Evolutionary conservation across 441 rosid genomes (phyloP).

Genomic region (Macaranga tanarius): DNA sequence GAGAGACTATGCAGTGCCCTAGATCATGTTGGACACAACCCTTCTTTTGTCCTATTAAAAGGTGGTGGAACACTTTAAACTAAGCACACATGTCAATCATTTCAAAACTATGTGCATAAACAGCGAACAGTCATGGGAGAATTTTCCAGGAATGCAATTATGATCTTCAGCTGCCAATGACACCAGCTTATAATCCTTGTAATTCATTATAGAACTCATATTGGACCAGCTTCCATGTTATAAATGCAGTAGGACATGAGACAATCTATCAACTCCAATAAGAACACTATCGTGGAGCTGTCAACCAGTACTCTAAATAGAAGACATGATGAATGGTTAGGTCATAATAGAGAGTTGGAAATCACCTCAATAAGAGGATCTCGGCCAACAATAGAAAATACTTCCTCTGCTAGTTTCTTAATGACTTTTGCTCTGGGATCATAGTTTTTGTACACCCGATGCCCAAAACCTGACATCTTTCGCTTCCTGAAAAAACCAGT

Average conservation of each 20-base stretch:
- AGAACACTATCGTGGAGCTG: not conserved
- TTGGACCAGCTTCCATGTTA: not conserved
- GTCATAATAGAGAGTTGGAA: slow-evolving; percentile 13
- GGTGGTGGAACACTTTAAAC: not conserved
- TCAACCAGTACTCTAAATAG: not conserved
- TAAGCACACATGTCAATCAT: not conserved
- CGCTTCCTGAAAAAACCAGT: slow-evolving; percentile 54
- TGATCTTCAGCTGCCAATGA: not conserved
- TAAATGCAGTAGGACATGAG: not conserved
- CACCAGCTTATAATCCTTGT: not conserved
- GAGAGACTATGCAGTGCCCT: not conserved
- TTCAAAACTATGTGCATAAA: too few species aligned
- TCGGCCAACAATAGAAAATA: slow-evolving; percentile 92
- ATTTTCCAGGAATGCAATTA: not conserved
- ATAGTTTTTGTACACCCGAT: slow-evolving; percentile 96
- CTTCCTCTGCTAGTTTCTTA: slow-evolving; percentile 89
- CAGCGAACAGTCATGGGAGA: too few species aligned
- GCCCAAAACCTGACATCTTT: slow-evolving; percentile 99
- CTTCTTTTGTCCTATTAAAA: not conserved
- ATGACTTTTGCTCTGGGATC: slow-evolving; percentile 98
- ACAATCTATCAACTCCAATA: slow-evolving; percentile 3
- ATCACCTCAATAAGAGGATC: slow-evolving; percentile 98
- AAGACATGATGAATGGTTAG: not conserved
- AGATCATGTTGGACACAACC: not conserved
- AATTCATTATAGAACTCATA: not conserved